Conservation (phyloP, 306 rosid species). For the Casuarina cunninghamiana region DNA sequence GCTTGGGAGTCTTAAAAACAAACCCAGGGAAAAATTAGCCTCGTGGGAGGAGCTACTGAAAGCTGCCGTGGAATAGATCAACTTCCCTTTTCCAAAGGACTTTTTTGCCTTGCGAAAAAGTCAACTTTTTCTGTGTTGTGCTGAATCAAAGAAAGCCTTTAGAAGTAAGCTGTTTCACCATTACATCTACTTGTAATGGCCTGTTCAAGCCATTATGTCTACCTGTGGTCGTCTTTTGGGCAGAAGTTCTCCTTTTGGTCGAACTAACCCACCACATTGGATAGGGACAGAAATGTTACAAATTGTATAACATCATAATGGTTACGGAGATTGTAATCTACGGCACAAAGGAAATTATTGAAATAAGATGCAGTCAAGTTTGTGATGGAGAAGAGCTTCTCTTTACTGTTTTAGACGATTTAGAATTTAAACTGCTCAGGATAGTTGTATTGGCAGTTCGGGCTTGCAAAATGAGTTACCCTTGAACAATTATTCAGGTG, state of each 20-base stretch:
- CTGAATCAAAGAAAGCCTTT: background rate
- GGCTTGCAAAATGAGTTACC: background rate
- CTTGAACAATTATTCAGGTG: background rate
- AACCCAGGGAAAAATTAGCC: conserved; percentile 74
- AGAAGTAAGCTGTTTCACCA: background rate
- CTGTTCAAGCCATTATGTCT: too few species aligned
- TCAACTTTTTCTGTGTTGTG: background rate
- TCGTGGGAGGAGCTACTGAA: conserved; percentile 64
- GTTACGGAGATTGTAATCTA: too few species aligned
- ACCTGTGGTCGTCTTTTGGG: too few species aligned
- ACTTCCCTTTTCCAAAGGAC: too few species aligned
- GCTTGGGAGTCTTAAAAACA: conserved; percentile 57
- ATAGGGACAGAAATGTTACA: too few species aligned
- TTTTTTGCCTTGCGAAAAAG: background rate
- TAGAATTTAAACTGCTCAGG: too few species aligned
- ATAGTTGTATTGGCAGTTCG: background rate
- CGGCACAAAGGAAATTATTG: too few species aligned
- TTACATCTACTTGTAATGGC: too few species aligned
- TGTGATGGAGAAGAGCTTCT: too few species aligned
- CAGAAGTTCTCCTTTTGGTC: background rate
- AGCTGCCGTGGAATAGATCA: conserved; percentile 31
- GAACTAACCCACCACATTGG: background rate
- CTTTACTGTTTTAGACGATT: background rate
- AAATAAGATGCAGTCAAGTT: too few species aligned
- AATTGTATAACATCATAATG: too few species aligned